Evolutionary conservation across 2,329 filamentous ascomycete genomes (phyloP).

Genomic region (Penicillium sp.): DNA sequence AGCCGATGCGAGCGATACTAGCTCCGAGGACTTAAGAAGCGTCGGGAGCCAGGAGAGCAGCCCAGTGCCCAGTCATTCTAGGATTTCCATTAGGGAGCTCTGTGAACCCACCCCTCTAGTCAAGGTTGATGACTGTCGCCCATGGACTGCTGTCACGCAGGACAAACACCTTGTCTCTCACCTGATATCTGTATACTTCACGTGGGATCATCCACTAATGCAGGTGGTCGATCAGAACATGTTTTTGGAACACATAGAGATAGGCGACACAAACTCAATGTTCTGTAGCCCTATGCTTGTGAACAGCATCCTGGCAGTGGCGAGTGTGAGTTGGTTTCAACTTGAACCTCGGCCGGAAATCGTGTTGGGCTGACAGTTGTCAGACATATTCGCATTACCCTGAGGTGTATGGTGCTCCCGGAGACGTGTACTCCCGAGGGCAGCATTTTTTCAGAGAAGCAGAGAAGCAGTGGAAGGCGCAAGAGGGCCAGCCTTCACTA

Average conservation of each 20-base stretch:
- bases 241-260: constrained; percentile 58
- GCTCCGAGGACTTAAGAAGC: constrained; percentile 20
- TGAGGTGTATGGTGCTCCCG: constrained; percentile 32
- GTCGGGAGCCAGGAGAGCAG: constrained; percentile 15
- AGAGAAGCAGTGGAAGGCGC: constrained; percentile 40
- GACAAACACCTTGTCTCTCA: constrained; percentile 78
- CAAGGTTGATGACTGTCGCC: constrained; percentile 37
- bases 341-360: neutral
- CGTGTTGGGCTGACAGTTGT: constrained; percentile 16
- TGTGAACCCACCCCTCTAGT: constrained; percentile 41
- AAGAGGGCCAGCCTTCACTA: constrained; percentile 39
- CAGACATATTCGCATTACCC: constrained; percentile 45
- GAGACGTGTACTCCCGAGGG: constrained; percentile 37
- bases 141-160: constrained; percentile 79
- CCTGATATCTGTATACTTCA: constrained; percentile 90
- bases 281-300: constrained; percentile 86
- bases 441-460: constrained; percentile 43
- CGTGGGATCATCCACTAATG: constrained; percentile 90
- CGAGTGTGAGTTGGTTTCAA: constrained; percentile 36
- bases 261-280: constrained; percentile 54
- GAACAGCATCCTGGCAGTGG: constrained; percentile 77
- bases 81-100: constrained; percentile 37
- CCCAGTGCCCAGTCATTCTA: constrained; percentile 25
- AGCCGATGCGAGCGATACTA: constrained; percentile 27
- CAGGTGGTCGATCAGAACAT: constrained; percentile 80